Percentiles rank a stretch among this genome's conserved stretches.
These are phyloP conservation scores for Stagonosporopsis rhizophila DNA, from an alignment of 2,329 filamentous ascomycete species.

Conservation along the genomic window DNA sequence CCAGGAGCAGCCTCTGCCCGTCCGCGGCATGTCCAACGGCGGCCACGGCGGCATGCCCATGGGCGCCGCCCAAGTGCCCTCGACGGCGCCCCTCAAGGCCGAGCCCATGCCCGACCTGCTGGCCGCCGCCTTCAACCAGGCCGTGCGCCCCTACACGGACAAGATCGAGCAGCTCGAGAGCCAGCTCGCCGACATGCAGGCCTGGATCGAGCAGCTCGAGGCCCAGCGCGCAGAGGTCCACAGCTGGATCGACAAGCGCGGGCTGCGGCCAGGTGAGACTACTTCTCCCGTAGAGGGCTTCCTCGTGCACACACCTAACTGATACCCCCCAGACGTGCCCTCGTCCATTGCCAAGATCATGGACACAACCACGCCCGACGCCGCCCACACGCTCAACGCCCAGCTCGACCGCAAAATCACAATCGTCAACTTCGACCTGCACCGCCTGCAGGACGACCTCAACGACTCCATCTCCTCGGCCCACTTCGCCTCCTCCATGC, in stretches of 20 bases:
- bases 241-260: constrained; percentile 64
- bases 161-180: constrained; percentile 60
- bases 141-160: constrained; percentile 59
- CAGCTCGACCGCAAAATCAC: constrained; percentile 66
- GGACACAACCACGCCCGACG: constrained; percentile 58
- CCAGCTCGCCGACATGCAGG: constrained; percentile 59
- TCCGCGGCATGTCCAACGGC: constrained; percentile 28
- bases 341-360: constrained; percentile 60
- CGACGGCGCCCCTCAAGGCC: constrained; percentile 32
- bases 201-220: constrained; percentile 60
- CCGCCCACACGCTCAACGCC: constrained; percentile 60
- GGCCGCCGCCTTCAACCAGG: constrained; percentile 61
- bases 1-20: constrained; percentile 44
- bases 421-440: constrained; percentile 64
- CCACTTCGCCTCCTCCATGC: constrained; percentile 62
- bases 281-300: too few species aligned
- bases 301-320: constrained; percentile 20
- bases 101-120: constrained; percentile 60
- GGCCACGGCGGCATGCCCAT: constrained; percentile 31
- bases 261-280: constrained; percentile 58
- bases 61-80: constrained; percentile 33
- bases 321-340: constrained; percentile 55
- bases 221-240: constrained; percentile 60
- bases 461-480: constrained; percentile 61
- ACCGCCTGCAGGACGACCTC: constrained; percentile 63